Evolutionary conservation across 805 yeast genomes (phyloP).

Genomic region (Candida ponderosae): DNA sequence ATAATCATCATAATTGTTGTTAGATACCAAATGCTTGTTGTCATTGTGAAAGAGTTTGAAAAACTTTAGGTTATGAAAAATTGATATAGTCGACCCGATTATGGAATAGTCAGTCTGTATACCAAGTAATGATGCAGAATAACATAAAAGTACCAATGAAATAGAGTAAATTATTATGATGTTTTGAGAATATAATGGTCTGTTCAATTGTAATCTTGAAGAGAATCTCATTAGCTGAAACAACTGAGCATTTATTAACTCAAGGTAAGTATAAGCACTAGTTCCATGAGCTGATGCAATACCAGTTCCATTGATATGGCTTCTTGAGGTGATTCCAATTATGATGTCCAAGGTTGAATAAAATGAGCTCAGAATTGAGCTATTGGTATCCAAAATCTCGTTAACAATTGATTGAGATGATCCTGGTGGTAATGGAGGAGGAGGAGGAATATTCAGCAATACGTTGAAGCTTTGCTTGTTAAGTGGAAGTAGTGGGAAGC

Average conservation of each 20-base stretch:
- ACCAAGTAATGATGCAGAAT: slow-evolving; percentile 51
- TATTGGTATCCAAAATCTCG: slow-evolving; percentile 22
- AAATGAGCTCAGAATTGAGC: slow-evolving; percentile 23
- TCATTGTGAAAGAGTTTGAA: slow-evolving; percentile 24
- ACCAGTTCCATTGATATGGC: not conserved
- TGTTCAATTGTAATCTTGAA: slow-evolving; percentile 21
- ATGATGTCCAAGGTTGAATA: slow-evolving; percentile 23
- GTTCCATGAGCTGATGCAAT: not conserved
- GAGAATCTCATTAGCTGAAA: slow-evolving; percentile 23
- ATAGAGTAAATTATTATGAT: slow-evolving; percentile 26
- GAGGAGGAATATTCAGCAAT: slow-evolving; percentile 10
- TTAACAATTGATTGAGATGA: slow-evolving; percentile 15
- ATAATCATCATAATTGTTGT: slow-evolving; percentile 16
- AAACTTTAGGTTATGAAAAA: slow-evolving; percentile 52
- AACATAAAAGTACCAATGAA: slow-evolving; percentile 40
- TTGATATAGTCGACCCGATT: slow-evolving; percentile 41
- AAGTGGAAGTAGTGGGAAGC: slow-evolving; percentile 29
- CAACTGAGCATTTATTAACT: slow-evolving; percentile 7
- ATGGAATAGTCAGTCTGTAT: slow-evolving; percentile 42
- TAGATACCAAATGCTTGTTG: slow-evolving; percentile 3
- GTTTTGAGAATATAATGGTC: slow-evolving; percentile 20
- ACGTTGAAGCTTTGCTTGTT: slow-evolving; percentile 22
- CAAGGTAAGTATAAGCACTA: not conserved
- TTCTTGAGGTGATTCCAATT: slow-evolving; percentile 4
- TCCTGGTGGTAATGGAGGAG: no score